phyloP scores from a whole-genome alignment of 2,329 filamentous ascomycete genomes.

The Sporothrix mexicana region DNA sequence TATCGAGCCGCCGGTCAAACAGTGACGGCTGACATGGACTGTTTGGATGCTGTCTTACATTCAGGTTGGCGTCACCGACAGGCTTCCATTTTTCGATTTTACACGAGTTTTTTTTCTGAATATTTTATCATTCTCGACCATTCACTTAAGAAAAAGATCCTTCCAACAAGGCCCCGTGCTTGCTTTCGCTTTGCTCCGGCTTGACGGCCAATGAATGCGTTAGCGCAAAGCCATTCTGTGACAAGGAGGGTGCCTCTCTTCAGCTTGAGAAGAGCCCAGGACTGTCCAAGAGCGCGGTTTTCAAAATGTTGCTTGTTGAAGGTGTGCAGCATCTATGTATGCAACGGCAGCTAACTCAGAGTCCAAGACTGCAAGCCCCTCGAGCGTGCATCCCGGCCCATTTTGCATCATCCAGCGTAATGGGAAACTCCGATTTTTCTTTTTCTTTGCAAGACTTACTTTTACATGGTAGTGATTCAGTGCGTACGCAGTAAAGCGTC shows the following conservation, averaged over 20 bases:
- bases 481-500: background rate
- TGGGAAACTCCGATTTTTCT: slow-evolving; percentile 3
- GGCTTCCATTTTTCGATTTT: background rate
- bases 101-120: no score
- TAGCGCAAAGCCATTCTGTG: background rate
- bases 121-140: background rate
- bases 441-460: no score
- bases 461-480: background rate
- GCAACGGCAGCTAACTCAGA: background rate
- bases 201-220: slow-evolving; percentile 2
- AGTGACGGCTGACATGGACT: background rate
- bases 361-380: slow-evolving; percentile 19
- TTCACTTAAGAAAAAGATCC: background rate
- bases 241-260: slow-evolving; percentile 12
- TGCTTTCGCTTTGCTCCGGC: background rate
- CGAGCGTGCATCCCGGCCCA: slow-evolving; percentile 24
- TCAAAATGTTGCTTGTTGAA: background rate
- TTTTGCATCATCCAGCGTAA: slow-evolving; percentile 22
- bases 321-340: no score
- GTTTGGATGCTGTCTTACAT: background rate
- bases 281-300: slow-evolving; percentile 16
- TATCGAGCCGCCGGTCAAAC: slow-evolving; percentile 14
- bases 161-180: slow-evolving; percentile 1
- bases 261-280: background rate
- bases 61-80: background rate